These are phyloP conservation scores for Prunus armeniaca DNA, from an alignment of 306 rosid species.

Conservation along the genomic window DNA sequence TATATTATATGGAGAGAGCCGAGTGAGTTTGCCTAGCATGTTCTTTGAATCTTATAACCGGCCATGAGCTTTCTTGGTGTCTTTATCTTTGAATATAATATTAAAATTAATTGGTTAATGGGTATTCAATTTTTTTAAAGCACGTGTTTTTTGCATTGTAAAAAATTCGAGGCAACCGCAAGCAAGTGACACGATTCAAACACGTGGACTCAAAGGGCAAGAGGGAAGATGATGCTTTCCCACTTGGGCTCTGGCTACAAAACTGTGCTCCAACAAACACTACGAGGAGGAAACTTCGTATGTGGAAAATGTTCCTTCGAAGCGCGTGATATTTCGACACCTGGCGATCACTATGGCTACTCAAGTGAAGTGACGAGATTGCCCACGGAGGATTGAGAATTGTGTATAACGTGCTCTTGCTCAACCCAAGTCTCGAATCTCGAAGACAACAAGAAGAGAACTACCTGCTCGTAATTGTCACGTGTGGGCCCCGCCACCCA, in stretches of 20 bases:
- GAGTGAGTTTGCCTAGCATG: conserved; percentile 17
- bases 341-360: neutral
- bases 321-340: too few species aligned
- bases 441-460: conserved; percentile 10
- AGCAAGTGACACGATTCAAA: neutral
- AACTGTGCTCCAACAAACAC: neutral
- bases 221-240: neutral
- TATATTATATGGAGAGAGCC: conserved; percentile 9
- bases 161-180: neutral
- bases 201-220: neutral
- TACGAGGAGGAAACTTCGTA: too few species aligned
- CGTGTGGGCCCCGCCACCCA: conserved; percentile 20
- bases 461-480: neutral
- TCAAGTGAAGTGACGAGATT: neutral
- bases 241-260: neutral
- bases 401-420: conserved; percentile 30
- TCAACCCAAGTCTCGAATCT: neutral
- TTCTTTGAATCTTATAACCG: conserved; percentile 30
- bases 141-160: conserved; percentile 59
- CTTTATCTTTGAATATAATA: neutral
- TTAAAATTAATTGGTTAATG: neutral
- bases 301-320: too few species aligned
- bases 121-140: neutral
- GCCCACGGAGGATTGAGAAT: neutral
- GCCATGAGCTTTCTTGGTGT: conserved; percentile 19